Base-by-base conservation (phyloP, 208 protist genomes). In the Tetramitus jugosus region DNA sequence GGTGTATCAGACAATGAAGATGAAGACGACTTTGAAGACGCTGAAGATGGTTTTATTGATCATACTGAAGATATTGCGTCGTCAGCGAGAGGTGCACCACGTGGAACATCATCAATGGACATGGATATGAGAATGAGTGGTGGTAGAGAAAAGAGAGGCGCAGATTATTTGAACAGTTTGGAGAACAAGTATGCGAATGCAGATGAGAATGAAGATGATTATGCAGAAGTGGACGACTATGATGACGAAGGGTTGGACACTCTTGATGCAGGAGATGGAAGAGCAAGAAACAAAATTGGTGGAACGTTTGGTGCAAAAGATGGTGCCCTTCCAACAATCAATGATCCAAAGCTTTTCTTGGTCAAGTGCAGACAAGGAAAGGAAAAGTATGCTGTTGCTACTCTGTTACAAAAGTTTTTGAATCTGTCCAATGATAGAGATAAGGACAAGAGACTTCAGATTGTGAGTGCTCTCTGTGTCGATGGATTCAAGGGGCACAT, bases 401-500 rank as follows among this genome's bases (percentile, higher is more conserved):
- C 42, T 20, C 14, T 76, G 2, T 3, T 76, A 10, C 69, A 76
- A 76, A 60, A 60, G 42, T 33, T 42, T 60, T 75, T 75, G 10
- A 71, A 49, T 46, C 20, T 71, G 3, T 43, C 26, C 4, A 23
- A 43, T 68, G 29, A 20, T 23, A 17, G 10, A 39, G 26, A 8
- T 1, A 74, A 53, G 8, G 53, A 35, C 3, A 39, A 74, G 7
- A 14, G n/a, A 23, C 29, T 74, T 33, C 42, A 35, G 53, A 74
- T 74, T 53, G 33, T 26, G 26, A 39, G n/a, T 29, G 67, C 67
- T 20, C 4, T 74, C 0, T 49, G 3, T 37, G 23, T 74, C 3
- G 67, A 74, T 20, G 42, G 42, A 26, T 74, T 37, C 17, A 74
- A 74, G 37, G 87, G 86, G 56, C 82, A 80, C 0, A 61, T 90